Evolutionary conservation across 2,329 filamentous ascomycete genomes (phyloP).

Genomic region (Colletotrichum neosansevieriae): DNA sequence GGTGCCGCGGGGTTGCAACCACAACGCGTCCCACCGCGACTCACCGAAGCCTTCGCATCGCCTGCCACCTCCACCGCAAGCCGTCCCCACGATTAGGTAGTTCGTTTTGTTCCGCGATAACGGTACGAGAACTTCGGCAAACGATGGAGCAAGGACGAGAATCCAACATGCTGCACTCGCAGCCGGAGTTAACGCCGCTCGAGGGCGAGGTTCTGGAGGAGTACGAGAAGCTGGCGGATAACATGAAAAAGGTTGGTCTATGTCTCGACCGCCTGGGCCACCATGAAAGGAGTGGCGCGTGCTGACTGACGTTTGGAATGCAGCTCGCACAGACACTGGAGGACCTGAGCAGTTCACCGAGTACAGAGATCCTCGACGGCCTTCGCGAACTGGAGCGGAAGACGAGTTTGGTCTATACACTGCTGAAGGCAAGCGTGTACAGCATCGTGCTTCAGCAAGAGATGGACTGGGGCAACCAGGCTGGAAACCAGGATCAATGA

Average conservation of each 20-base stretch:
- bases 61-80: background rate
- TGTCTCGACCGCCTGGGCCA: background rate
- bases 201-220: slow-evolving; percentile 97
- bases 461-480: slow-evolving; percentile 77
- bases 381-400: slow-evolving; percentile 91
- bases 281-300: background rate
- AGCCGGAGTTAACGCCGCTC: slow-evolving; percentile 76
- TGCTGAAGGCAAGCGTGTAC: slow-evolving; percentile 98
- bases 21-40: slow-evolving; percentile 33
- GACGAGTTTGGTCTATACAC: slow-evolving; percentile 92
- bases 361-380: slow-evolving; percentile 86
- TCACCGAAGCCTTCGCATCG: slow-evolving; percentile 26
- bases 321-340: slow-evolving; percentile 72
- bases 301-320: background rate
- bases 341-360: slow-evolving; percentile 76
- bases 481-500: slow-evolving; percentile 47
- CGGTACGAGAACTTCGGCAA: background rate
- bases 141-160: slow-evolving; percentile 37
- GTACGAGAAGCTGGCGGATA: slow-evolving; percentile 87
- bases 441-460: slow-evolving; percentile 99
- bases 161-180: slow-evolving; percentile 50
- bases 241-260: slow-evolving; percentile 83
- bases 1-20: slow-evolving; percentile 24
- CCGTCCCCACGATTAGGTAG: background rate
- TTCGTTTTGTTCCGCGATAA: background rate